Evolutionary conservation across 106 monocot species (phyloP), one percentile per base, ranked within the genome.

Genomic region (Xerophyta viscosa): DNA sequence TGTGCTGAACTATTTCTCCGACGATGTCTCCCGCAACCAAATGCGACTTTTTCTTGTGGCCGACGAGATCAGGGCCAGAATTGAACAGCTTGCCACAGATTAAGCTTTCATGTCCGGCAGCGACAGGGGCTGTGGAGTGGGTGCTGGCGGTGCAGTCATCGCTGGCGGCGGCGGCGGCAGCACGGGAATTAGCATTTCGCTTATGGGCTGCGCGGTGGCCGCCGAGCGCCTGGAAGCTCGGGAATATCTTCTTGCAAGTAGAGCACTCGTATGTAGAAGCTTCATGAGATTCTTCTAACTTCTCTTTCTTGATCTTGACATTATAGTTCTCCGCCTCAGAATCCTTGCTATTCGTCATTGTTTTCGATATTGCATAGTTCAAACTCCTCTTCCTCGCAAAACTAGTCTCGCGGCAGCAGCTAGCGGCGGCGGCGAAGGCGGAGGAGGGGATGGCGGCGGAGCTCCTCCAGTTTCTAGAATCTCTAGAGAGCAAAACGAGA

Each of bases 401-500:
- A 20, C 31, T 39, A 28, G 49, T 41, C 31, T 48, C 52, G 8
- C 27, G 49, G 13, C 5, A 6, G 11, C 14, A 19, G 12, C 10
- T 9, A 14, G 51, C 61, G 50, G 27, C 47, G 48, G 15, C 17
- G 25, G 30, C 0, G 64, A 65, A 12, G 47, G 54, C 69, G 51
- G 63, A 48, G 21, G 50, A 59, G 2, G 41, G 39, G 15, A 33
- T 47, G 27, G 27, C 26, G 27, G 39, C 10, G 27, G 51, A 31
- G 2, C 6, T 18, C 3, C 23, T 11, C 51, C 48, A 48, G 52
- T 31, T 11, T 0, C 71, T 28, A 22, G 22, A 21, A 45, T 70
- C 86, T 13, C 77, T 52, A 14, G 81, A 74, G 25, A 86, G 80
- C 77, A 81, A 66, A 60, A 86, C 56, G 31, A 86, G 77, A 20